phyloP scores from a whole-genome alignment of 305 asterid species.

The Solanum chacoense region DNA sequence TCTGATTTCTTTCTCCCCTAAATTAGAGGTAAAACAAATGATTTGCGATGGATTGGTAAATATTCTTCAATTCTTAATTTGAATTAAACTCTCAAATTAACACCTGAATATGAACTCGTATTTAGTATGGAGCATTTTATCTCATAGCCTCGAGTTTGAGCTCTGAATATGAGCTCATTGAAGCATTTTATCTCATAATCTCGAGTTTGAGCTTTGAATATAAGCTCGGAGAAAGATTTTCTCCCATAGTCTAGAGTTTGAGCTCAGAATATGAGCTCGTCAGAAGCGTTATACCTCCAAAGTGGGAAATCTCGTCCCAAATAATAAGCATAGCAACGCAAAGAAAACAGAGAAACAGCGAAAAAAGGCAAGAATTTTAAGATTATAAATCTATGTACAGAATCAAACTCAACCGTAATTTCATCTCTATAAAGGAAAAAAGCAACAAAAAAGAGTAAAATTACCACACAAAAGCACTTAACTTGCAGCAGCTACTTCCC shows the following conservation, averaged over 20 bases:
- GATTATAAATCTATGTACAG: not conserved
- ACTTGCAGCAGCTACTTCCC: not conserved
- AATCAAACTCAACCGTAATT: not conserved
- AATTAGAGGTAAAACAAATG: not conserved
- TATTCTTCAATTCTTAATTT: not conserved
- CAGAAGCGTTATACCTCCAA: not conserved
- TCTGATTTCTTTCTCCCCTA: not conserved
- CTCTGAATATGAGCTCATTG: too few species aligned
- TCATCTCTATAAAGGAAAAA: not conserved
- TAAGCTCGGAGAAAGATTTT: not conserved
- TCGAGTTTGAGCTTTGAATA: not conserved
- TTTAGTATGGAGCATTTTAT: not conserved
- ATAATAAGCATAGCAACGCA: not conserved
- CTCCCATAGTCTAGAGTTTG: too few species aligned
- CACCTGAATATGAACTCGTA: not conserved
- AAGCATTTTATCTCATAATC: not conserved
- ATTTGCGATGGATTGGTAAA: not conserved
- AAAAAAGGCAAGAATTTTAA: not conserved
- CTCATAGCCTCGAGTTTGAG: not conserved
- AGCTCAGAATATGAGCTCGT: too few species aligned
- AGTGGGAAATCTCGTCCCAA: not conserved
- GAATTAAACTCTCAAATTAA: not conserved
- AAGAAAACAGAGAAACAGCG: not conserved
- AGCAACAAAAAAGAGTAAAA: not conserved
- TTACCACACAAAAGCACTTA: not conserved